A percentile compares a stretch with the other conserved stretches of the same genome.
Evolutionary conservation across 148 eudicot species (phyloP).

Genomic region (Rheum nobile): DNA sequence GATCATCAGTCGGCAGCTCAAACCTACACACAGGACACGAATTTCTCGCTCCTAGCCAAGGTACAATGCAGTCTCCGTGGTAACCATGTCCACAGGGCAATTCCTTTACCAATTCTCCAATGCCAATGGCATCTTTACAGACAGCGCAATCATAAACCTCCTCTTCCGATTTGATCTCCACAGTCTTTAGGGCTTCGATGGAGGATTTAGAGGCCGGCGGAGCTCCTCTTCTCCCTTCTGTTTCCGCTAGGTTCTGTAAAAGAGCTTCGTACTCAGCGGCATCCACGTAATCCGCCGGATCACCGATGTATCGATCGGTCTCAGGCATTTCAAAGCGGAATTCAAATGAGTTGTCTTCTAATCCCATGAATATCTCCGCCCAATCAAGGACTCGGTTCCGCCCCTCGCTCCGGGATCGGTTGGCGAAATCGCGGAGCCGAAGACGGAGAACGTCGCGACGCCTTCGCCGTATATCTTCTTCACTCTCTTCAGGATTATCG

Average conservation of each 20-base stretch:
- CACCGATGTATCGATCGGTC: slow-evolving; percentile 42
- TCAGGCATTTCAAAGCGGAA: slow-evolving; percentile 45
- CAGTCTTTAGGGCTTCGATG: slow-evolving; percentile 24
- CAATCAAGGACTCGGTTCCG: slow-evolving; percentile 65
- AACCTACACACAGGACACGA: slow-evolving; percentile 87
- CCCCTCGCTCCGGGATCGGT: slow-evolving; percentile 33
- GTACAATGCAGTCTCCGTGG: slow-evolving; percentile 70
- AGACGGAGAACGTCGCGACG: slow-evolving; percentile 48
- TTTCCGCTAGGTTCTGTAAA: slow-evolving; percentile 69
- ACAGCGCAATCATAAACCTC: slow-evolving; percentile 43
- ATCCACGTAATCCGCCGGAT: slow-evolving; percentile 78
- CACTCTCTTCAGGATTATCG: slow-evolving; percentile 15
- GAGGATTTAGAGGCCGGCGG: slow-evolving; percentile 71
- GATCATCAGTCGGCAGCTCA: slow-evolving; percentile 78
- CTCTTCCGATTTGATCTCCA: slow-evolving; percentile 24
- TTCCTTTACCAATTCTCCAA: slow-evolving; percentile 55
- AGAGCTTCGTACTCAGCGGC: slow-evolving; percentile 80
- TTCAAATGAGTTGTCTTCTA: slow-evolving; percentile 71
- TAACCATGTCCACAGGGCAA: slow-evolving; percentile 83
- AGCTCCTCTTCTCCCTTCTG: slow-evolving; percentile 67
- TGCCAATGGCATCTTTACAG: slow-evolving; percentile 52
- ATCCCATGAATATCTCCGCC: slow-evolving; percentile 83
- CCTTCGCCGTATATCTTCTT: slow-evolving; percentile 30
- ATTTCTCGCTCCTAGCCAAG: slow-evolving; percentile 77
- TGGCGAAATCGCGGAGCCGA: slow-evolving; percentile 46